Base-by-base conservation (phyloP, 2,329 filamentous ascomycete species). In the Polytolypa hystricis region DNA sequence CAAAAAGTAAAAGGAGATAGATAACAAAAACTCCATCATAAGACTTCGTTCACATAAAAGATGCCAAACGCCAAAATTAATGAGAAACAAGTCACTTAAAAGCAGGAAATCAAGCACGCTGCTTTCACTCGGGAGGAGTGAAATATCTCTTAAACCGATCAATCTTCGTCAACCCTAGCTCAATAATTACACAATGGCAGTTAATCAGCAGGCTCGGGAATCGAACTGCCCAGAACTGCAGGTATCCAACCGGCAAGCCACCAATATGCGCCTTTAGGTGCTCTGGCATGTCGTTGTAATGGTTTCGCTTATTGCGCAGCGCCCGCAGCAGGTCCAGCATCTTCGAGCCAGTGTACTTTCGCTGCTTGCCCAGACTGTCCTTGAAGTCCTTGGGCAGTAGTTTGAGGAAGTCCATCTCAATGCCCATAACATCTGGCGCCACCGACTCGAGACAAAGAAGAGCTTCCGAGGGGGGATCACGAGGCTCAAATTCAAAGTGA, bases 251-350 rank as follows among this genome's bases (percentile, higher is more conserved):
- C 0, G 85, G 81, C 41, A 89, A 55, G 6, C 77, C 63, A 0
- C 85, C 86, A 0, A 94, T 83, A 48, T 71, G 69, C 33, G 67
- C 67, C 60, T 80, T 89, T 44, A 94, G 72, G 33, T 76, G 65
- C 10, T 87, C 82, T 5, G 83, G 73, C 84, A 98, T 89, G 57
- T 98, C 91, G 53, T 94, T 87, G 56, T 95, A 98, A 55, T 98
- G 91, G 46, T 96, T 94, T 51, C 83, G 84, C 73, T 98, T 98
- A 62, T 98, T 98, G 16, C 91, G 72, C 38, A 98, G 66, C 1
- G 89, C 91, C 2, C 91, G 74, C 14, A 98, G 65, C 15, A 98
- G 69, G 60, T 98, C 91, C 37, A 98, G 64, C 54, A 98, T 73
- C 31, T 77, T 74, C 1, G 75, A 73, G 0, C 87, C 87, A 0